These are phyloP conservation scores for Penicillium sp. DNA, from an alignment of 2,329 filamentous ascomycete genomes.

Conservation along the genomic window DNA sequence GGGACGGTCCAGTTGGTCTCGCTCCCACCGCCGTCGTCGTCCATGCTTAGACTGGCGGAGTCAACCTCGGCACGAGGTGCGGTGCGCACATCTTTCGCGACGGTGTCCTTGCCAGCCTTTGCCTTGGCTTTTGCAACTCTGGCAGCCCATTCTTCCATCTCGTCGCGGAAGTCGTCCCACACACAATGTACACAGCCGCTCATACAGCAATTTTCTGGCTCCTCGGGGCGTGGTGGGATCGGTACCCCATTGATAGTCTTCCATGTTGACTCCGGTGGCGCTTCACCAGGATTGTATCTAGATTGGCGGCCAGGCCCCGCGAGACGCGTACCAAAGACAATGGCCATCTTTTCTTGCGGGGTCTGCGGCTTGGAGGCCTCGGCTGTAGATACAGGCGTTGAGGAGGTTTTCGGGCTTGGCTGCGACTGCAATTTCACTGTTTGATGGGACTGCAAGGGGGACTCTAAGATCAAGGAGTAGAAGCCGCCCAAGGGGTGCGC, in stretches of 20 bases:
- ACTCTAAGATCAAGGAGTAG: conserved; percentile 39
- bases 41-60: conserved; percentile 58
- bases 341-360: conserved; percentile 49
- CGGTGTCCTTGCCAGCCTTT: conserved; percentile 22
- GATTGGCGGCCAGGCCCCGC: conserved; percentile 64
- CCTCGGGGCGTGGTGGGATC: conserved; percentile 75
- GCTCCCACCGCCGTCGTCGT: conserved; percentile 73
- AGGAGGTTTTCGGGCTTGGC: conserved; percentile 4
- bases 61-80: conserved; percentile 38
- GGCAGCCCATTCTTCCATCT: conserved; percentile 80
- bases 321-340: conserved; percentile 77
- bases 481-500: conserved; percentile 40
- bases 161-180: conserved; percentile 86
- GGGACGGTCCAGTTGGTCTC: conserved; percentile 58
- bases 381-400: conserved; percentile 4
- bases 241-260: conserved; percentile 65
- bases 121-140: conserved; percentile 57
- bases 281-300: conserved; percentile 49
- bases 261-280: conserved; percentile 54
- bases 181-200: conserved; percentile 97
- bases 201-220: conserved; percentile 99
- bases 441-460: conserved; percentile 22
- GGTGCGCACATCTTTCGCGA: conserved; percentile 27
- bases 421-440: conserved; percentile 14
- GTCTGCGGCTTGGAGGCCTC: conserved; percentile 19